Base-by-base conservation (phyloP, 192 early-diverging fungal genomes). In the Globomyces pollinis-pini region DNA sequence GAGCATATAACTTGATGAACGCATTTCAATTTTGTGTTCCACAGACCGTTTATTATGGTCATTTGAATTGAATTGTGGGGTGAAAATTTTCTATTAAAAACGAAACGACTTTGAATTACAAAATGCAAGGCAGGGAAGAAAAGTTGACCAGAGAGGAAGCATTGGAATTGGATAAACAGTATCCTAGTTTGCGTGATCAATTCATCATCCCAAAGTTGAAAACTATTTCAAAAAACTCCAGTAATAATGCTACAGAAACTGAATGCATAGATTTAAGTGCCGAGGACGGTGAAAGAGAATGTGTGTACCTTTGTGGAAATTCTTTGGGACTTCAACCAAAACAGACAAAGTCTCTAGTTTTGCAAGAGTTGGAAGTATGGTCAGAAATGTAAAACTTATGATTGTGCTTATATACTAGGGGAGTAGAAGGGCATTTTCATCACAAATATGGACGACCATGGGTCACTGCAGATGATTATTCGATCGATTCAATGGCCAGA, bases 221-320 rank as follows among this genome's bases (percentile, higher is more conserved):
- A n/a, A n/a, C n/a, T n/a, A n/a, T n/a, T n/a, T n/a, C n/a, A n/a
- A n/a, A n/a, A n/a, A n/a, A n/a, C n/a, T n/a, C n/a, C n/a, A n/a
- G n/a, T n/a, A n/a, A n/a, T n/a, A n/a, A n/a, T n/a, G n/a, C n/a
- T n/a, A n/a, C n/a, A n/a, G n/a, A n/a, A n/a, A n/a, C n/a, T n/a
- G n/a, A n/a, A n/a, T n/a, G n/a, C n/a, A n/a, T n/a, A n/a, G n/a
- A n/a, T n/a, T n/a, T n/a, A n/a, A 36, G 13, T 36, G 35, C 7
- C 35, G 23, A 23, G 18, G 66, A 62, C 2, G 20, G 43, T 44
- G n/a, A n/a, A n/a, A n/a, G n/a, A n/a, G n/a, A n/a, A n/a, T n/a
- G n/a, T n/a, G 67, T 85, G 11, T 98, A 98, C 67, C 73, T 98
- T 44, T 90, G 91, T 68, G 96, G 96, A 21, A 96, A 98, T 74